Evolutionary conservation across 139 green algal genomes (phyloP).

Genomic region (Tetraselmis chui): DNA sequence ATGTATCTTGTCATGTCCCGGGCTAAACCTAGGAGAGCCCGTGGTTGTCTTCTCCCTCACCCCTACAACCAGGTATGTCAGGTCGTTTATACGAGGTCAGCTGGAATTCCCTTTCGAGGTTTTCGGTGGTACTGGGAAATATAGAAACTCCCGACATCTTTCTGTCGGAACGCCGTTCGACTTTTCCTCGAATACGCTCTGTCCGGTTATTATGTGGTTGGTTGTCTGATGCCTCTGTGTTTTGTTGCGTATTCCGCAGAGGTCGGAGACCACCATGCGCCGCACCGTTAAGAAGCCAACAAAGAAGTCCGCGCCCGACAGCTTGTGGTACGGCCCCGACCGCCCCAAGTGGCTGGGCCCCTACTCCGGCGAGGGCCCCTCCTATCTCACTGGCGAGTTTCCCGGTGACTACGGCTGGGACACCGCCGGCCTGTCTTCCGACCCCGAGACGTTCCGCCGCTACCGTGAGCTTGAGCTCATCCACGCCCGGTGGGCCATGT

Average conservation of each 20-base stretch:
- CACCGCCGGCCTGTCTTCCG: slow-evolving; percentile 75
- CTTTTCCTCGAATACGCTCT: too few relatives aligned
- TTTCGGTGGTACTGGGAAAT: too few relatives aligned
- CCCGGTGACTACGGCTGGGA: slow-evolving; percentile 51
- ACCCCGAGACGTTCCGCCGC: slow-evolving; percentile 68
- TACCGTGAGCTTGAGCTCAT: slow-evolving; percentile 82
- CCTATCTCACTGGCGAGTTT: slow-evolving; percentile 50
- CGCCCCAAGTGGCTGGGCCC: slow-evolving; percentile 12
- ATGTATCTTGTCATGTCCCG: too few relatives aligned
- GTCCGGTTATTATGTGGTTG: too few relatives aligned
- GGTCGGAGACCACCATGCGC: slow-evolving; percentile 19
- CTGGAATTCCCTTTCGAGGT: too few relatives aligned
- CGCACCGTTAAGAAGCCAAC: slow-evolving; percentile 23
- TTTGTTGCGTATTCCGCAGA: slow-evolving; percentile 2
- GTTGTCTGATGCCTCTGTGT: too few relatives aligned
- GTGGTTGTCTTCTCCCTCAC: too few relatives aligned
- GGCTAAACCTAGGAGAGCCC: too few relatives aligned
- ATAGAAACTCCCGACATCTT: too few relatives aligned
- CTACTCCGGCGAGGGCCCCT: slow-evolving; percentile 23
- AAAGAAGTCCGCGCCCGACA: neutral
- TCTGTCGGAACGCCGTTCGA: too few relatives aligned
- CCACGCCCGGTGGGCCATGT: slow-evolving; percentile 78
- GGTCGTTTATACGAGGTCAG: too few relatives aligned
- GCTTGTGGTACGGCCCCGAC: slow-evolving; percentile 5
- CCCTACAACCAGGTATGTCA: too few relatives aligned